Percentiles rank a stretch among this genome's conserved stretches.
Evolutionary conservation across 768 basidiomycete species (phyloP).

Genomic region (Lactarius indigo): DNA sequence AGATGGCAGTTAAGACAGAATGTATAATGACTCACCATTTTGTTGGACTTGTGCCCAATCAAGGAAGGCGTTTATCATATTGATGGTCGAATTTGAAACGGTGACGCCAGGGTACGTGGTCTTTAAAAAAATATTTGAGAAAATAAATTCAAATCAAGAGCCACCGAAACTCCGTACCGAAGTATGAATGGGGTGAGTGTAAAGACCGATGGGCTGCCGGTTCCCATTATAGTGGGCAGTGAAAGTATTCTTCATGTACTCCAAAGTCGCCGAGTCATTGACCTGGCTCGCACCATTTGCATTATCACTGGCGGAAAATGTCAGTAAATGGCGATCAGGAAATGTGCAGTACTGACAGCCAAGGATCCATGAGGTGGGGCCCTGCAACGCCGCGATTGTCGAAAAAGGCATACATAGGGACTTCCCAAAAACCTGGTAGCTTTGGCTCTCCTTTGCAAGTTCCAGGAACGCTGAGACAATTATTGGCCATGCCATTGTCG

Average conservation of each 20-base stretch:
- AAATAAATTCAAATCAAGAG: neutral
- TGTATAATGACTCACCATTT: slow-evolving; percentile 42
- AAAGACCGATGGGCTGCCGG: slow-evolving; percentile 76
- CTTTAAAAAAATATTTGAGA: slow-evolving; percentile 27
- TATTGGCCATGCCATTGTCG: slow-evolving; percentile 75
- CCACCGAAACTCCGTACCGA: slow-evolving; percentile 39
- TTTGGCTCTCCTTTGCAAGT: slow-evolving; percentile 67
- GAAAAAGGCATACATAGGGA: slow-evolving; percentile 81
- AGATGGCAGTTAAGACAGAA: neutral
- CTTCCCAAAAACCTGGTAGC: slow-evolving; percentile 78
- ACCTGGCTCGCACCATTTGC: slow-evolving; percentile 48
- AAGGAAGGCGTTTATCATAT: slow-evolving; percentile 75
- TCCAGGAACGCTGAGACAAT: slow-evolving; percentile 54
- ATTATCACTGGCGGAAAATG: slow-evolving; percentile 34
- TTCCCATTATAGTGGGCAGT: slow-evolving; percentile 69
- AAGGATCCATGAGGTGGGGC: slow-evolving; percentile 78
- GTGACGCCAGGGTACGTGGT: slow-evolving; percentile 58
- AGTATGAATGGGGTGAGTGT: slow-evolving; percentile 78
- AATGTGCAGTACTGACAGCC: slow-evolving; percentile 51
- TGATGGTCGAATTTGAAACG: slow-evolving; percentile 50
- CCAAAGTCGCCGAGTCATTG: slow-evolving; percentile 61
- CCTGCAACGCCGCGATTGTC: slow-evolving; percentile 53
- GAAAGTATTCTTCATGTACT: slow-evolving; percentile 73
- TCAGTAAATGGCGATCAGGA: neutral
- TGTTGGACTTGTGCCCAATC: slow-evolving; percentile 77